phyloP scores from a whole-genome alignment of 495 filamentous ascomycete genomes.

The Aspergillus steynii region DNA sequence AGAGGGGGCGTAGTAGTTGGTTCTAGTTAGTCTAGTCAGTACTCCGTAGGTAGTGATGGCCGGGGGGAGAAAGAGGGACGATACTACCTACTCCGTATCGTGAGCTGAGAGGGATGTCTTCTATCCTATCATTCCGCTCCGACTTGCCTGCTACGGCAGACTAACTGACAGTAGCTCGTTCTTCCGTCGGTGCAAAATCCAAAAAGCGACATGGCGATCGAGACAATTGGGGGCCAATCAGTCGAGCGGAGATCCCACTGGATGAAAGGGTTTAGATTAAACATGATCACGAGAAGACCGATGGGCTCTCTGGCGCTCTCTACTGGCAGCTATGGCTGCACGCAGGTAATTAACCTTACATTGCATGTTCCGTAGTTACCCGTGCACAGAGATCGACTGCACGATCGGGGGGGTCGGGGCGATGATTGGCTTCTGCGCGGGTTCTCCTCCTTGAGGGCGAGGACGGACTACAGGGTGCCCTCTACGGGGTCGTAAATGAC shows the following conservation, averaged over 20 bases:
- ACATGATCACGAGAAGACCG: neutral
- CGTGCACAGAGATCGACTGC: conserved; percentile 24
- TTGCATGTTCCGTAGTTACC: conserved; percentile 28
- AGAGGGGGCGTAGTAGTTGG: neutral
- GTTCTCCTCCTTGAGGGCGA: neutral
- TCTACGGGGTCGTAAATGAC: too few species aligned
- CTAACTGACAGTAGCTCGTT: neutral
- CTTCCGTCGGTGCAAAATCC: neutral
- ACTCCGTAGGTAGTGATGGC: neutral
- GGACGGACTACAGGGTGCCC: neutral
- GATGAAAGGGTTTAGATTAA: neutral
- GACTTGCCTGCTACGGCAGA: neutral
- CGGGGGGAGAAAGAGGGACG: neutral
- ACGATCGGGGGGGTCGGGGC: conserved; percentile 3
- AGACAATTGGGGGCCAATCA: neutral
- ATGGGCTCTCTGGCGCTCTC: neutral
- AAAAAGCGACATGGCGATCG: neutral
- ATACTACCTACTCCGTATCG: neutral
- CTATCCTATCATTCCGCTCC: neutral
- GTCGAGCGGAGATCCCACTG: neutral
- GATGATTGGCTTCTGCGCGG: neutral
- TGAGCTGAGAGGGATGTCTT: neutral
- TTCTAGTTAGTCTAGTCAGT: neutral
- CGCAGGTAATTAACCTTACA: conserved; percentile 32
- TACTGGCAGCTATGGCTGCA: conserved; percentile 17